Evolutionary conservation across 768 basidiomycete genomes (phyloP).

Genomic region (Rhodosporidiobolus sp.): DNA sequence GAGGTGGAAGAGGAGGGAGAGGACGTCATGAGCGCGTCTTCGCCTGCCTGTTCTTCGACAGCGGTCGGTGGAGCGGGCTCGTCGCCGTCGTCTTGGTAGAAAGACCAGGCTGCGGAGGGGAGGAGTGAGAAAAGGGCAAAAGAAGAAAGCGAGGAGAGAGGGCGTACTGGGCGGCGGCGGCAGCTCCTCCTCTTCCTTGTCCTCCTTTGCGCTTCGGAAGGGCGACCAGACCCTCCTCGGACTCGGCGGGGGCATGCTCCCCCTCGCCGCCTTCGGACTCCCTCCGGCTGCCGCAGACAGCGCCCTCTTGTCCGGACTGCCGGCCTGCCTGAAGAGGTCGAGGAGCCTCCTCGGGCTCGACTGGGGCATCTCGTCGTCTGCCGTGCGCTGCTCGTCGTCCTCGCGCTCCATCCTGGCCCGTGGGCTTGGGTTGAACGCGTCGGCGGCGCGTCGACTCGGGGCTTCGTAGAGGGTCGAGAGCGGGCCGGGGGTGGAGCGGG

Average conservation of each 20-base stretch:
- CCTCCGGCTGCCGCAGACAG: not conserved
- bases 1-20: too few relatives aligned
- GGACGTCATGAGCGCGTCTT: not conserved
- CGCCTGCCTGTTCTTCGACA: not conserved
- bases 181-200: not conserved
- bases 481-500: not conserved
- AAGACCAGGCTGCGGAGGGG: conserved; percentile 12
- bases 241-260: conserved; percentile 1
- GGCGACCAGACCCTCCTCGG: not conserved
- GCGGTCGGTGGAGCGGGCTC: not conserved
- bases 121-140: not conserved
- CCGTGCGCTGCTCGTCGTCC: conserved; percentile 7
- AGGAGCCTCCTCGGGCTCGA: conserved; percentile 18
- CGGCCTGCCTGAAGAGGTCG: conserved; percentile 15
- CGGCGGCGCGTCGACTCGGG: not conserved
- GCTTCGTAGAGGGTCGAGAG: conserved; percentile 19
- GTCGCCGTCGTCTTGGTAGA: conserved; percentile 19
- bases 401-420: conserved; percentile 4
- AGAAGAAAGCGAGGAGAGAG: not conserved
- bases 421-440: not conserved
- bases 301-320: not conserved
- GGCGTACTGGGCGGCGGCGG: not conserved
- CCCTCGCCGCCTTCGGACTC: not conserved
- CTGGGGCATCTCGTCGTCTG: not conserved
- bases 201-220: not conserved